Base-by-base conservation (phyloP, 768 basidiomycete species). In the Russula abietina region DNA sequence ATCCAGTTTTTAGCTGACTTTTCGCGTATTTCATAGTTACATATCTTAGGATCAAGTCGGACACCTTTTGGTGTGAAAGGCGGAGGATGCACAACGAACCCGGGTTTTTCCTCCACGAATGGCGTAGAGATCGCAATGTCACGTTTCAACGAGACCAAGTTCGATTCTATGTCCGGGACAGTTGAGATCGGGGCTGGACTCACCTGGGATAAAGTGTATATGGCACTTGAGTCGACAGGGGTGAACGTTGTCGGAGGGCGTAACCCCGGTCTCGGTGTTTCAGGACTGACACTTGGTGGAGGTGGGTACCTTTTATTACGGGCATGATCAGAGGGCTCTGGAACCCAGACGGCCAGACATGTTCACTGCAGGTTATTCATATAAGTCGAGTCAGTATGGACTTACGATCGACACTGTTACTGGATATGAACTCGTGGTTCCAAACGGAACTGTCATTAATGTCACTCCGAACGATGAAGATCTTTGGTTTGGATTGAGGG, bases 401-500 rank as follows among this genome's bases (percentile, higher is more conserved):
- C 59, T 76, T 11, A 69, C 70, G 2, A 65, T 75, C 39, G 76
- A 77, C 65, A 76, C 74, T 55, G 54, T 77, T 32, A 61, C 53
- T 16, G 67, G 52, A 32, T 69, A 67, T 16, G 56, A 72, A 55
- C 60, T 75, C 17, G 73, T 75, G 17, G 55, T 71, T 1, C 74
- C 75, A 9, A 67, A 69, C 46, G 76, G 76, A 4, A 58, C 57
- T 1, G 53, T 60, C 14, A 51, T 24, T 16, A 30, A 45, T 6
- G 57, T 62, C 17, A 66, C 65, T 7, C 16, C 57, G 12, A 26
- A 59, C 2, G 46, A 64, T 6, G 14, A 22, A 1, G 62, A 64
- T 52, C 53, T 64, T 12, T 64, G 58, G 65, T 65, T 65, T 41
- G 65, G 45, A 19, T 32, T 65, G 19, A 46, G 65, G 30, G 65